Evolutionary conservation across 208 protist genomes (phyloP).

Genomic region (Wallacemonas sp.): DNA sequence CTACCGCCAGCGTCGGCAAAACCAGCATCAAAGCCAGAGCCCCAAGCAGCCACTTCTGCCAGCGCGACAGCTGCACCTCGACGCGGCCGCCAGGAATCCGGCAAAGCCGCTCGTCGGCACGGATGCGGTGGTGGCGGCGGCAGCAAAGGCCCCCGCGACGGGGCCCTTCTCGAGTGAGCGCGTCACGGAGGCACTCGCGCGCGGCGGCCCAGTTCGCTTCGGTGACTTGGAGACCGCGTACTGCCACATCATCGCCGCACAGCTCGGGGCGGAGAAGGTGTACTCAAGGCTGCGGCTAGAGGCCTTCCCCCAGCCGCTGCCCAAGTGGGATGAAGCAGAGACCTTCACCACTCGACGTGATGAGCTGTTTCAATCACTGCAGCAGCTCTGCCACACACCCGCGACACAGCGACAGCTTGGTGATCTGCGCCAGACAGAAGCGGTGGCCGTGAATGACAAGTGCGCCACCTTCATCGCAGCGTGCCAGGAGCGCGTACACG

Average conservation of each 20-base stretch:
- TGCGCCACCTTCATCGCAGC: conserved; percentile 29
- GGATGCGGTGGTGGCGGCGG: too few relatives aligned
- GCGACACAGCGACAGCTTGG: conserved; percentile 24
- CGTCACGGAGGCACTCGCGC: conserved; percentile 7
- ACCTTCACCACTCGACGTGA: conserved; percentile 43
- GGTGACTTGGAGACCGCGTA: conserved; percentile 36
- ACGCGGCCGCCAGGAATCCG: too few relatives aligned
- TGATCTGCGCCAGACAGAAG: conserved; percentile 28
- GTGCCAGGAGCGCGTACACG: conserved; percentile 18
- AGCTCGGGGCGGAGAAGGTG: conserved; percentile 23
- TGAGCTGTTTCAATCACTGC: conserved; percentile 23
- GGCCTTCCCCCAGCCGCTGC: conserved; percentile 34
- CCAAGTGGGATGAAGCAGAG: conserved; percentile 31
- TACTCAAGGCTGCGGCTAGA: conserved; percentile 16
- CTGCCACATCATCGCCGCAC: conserved; percentile 26
- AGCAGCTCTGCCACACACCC: conserved; percentile 8
- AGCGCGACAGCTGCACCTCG: too few relatives aligned
- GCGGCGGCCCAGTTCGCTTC: conserved; percentile 19
- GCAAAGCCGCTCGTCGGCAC: too few relatives aligned
- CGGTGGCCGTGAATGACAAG: conserved; percentile 20
- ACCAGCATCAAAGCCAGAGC: conserved; percentile 8
- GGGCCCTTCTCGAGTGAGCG: neutral
- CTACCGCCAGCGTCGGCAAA: neutral
- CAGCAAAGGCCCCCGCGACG: too few relatives aligned
- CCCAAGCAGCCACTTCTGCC: neutral